Evolutionary conservation across 2,329 filamentous ascomycete genomes (phyloP).

Genomic region (Ceratocystis papillata): DNA sequence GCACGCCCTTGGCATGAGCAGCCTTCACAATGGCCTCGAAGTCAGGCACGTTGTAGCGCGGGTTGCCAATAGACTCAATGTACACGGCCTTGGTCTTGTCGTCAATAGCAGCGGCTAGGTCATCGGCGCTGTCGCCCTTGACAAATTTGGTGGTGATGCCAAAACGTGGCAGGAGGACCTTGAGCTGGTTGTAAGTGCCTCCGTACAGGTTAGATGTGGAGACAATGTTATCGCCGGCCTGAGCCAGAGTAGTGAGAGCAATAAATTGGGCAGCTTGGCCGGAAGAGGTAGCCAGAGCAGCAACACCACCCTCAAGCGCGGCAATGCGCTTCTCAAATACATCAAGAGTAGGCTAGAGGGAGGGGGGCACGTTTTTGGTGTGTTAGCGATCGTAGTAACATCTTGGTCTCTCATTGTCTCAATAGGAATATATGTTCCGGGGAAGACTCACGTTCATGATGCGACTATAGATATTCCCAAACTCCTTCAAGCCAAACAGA

Average conservation of each 20-base stretch:
- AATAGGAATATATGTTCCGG: neutral
- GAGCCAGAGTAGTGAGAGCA: slow-evolving; percentile 70
- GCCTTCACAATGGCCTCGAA: slow-evolving; percentile 76
- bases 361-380: neutral
- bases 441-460: slow-evolving; percentile 64
- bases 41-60: slow-evolving; percentile 84
- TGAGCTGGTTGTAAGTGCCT: slow-evolving; percentile 95
- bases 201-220: slow-evolving; percentile 86
- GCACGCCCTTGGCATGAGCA: slow-evolving; percentile 58
- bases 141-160: slow-evolving; percentile 85
- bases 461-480: slow-evolving; percentile 94
- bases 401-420: neutral
- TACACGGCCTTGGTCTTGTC: slow-evolving; percentile 89
- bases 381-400: neutral
- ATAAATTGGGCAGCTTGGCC: slow-evolving; percentile 92
- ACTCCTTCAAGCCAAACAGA: slow-evolving; percentile 92
- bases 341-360: slow-evolving; percentile 69
- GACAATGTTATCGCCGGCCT: slow-evolving; percentile 84
- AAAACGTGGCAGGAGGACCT: slow-evolving; percentile 76
- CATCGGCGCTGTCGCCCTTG: slow-evolving; percentile 64
- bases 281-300: slow-evolving; percentile 72
- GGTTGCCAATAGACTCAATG: slow-evolving; percentile 87
- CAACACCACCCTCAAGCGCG: slow-evolving; percentile 86
- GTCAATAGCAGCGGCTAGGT: slow-evolving; percentile 73
- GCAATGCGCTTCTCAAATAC: slow-evolving; percentile 95